A percentile compares a stretch with the other conserved stretches of the same genome.
Conservation (phyloP, 1,284 basidiomycete genomes). For the Apiotrichum akiyoshidainum region DNA sequence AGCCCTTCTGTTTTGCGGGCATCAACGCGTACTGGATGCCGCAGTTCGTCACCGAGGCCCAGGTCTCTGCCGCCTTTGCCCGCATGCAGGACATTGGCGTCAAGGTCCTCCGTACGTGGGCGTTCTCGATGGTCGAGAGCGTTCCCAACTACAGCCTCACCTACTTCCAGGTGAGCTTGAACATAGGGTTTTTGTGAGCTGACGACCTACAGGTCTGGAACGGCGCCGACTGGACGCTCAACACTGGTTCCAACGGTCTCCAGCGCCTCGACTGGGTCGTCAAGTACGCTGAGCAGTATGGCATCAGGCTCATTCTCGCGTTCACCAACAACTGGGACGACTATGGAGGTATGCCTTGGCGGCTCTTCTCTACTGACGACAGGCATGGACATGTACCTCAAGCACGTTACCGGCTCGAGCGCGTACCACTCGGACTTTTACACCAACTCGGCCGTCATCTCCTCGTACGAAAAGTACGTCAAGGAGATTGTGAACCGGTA, state of each 20-base stretch:
- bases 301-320: slow-evolving; percentile 1
- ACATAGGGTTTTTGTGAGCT: neutral
- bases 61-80: neutral
- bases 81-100: neutral
- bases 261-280: slow-evolving; percentile 1
- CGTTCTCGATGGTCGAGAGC: neutral
- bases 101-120: neutral
- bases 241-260: slow-evolving; percentile 1
- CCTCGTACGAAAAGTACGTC: slow-evolving; percentile 61
- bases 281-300: neutral
- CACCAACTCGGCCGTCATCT: slow-evolving; percentile 55
- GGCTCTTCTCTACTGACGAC: neutral
- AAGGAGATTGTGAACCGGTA: slow-evolving; percentile 59
- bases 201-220: neutral
- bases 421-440: slow-evolving; percentile 61
- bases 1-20: neutral
- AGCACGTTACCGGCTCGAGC: neutral
- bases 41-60: neutral
- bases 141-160: neutral
- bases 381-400: slow-evolving; percentile 4
- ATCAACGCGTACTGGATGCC: slow-evolving; percentile 1
- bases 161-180: neutral
- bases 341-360: neutral
- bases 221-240: neutral
- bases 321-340: neutral